A percentile compares a stretch with the other conserved stretches of the same genome.
These are phyloP conservation scores for Russula sp. DNA, from an alignment of 768 basidiomycete species.

Conservation along the genomic window DNA sequence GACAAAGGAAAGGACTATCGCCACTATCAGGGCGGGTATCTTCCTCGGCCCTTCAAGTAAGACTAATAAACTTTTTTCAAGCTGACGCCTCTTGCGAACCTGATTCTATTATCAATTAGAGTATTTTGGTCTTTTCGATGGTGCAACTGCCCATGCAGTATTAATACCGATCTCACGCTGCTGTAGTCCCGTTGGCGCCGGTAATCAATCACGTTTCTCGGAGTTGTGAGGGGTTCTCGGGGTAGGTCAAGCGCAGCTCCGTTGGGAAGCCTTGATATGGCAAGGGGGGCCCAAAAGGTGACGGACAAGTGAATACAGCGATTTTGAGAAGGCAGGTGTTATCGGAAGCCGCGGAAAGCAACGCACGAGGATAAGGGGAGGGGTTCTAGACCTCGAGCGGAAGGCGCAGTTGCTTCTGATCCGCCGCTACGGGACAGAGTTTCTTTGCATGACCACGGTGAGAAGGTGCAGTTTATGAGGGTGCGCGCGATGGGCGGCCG, in stretches of 20 bases:
- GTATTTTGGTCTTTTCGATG: neutral
- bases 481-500: constrained; percentile 24
- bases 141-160: neutral
- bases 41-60: neutral
- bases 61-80: neutral
- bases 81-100: neutral
- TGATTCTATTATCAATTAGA: constrained; percentile 3
- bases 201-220: constrained; percentile 15
- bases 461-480: constrained; percentile 20
- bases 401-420: constrained; percentile 23
- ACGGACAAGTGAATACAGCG: constrained; percentile 15
- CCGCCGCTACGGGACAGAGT: constrained; percentile 21
- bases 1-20: neutral
- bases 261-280: constrained; percentile 13
- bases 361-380: constrained; percentile 24
- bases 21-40: neutral
- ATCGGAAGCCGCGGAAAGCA: constrained; percentile 24
- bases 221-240: constrained; percentile 18
- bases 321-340: constrained; percentile 20
- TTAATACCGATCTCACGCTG: neutral
- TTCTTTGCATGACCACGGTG: constrained; percentile 19
- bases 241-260: constrained; percentile 12
- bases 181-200: constrained; percentile 6
- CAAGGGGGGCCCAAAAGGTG: constrained; percentile 4
- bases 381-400: constrained; percentile 20